Evolutionary conservation across 129 eudicot genomes (phyloP), one percentile per base, ranked within the genome.

Genomic region (Tanacetum coccineum): DNA sequence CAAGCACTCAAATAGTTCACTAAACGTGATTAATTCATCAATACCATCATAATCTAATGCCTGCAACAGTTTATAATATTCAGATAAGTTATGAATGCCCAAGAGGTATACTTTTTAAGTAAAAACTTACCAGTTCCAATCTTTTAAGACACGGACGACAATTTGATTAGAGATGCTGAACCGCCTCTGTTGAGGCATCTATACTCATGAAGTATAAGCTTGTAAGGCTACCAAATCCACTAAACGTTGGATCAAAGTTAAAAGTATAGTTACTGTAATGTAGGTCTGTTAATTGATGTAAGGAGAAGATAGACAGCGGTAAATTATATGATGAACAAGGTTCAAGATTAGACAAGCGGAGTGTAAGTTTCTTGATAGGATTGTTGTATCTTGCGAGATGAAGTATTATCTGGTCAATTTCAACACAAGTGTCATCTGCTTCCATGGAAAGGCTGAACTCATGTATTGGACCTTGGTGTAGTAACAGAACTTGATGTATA

Each of bases 231-330:
- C 61, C 10, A 56, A 56, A 56, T 56, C 61, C 61, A 21, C 12
- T 56, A 36, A 20, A 56, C 4, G 21, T 56, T 56, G 30, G 61
- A 7, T 20, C 13, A 56, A n/a, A 19, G 14, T 42, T 25, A 40
- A 62, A 14, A 36, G 15, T 4, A 15, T 18, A 2, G 6, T 7
- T 2, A 0, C 2, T 1, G 48, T 8, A 48, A 39, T 15, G 3
- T 17, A 61, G 66, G 49, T 61, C 49, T 0, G 66, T 36, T 61
- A 61, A 61, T 22, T 39, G 64, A 30, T 59, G 19, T 10, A 59
- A 26, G 2, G 45, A 26, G 45, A 59, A 30, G 45, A 59, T 1
- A 32, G 22, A 61, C n/a, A 7, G 17, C 44, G 66, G 66, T 61
- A 61, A 8, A 21, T 10, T 61, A 61, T 61, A 36, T 44, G 42